Evolutionary conservation across 805 yeast species (phyloP), one percentile per base, ranked within the genome.

Genomic region (Nakazawaea populi): DNA sequence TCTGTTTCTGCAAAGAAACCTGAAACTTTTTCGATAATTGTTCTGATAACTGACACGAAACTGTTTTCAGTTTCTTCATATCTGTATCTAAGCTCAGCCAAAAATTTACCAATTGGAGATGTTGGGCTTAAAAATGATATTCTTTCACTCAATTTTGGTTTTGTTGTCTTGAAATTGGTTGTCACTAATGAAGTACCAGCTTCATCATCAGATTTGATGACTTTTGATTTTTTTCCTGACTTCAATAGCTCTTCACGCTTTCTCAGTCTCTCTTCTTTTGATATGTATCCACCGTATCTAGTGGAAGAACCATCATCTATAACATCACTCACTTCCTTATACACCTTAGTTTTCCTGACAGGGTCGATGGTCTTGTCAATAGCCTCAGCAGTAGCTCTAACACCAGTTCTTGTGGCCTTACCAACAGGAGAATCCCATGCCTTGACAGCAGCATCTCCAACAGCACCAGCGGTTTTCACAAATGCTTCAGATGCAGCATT

Each of bases 361-460:
- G 99, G 99, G 60, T 91, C 97, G 35, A 87, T 89, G 52, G 78
- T 80, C 67, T 87, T 89, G 60, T 89, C 94, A n/a, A 92, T 84
- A 11, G 77, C 82, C 50, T 88, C 89, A 1, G 95, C 97, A 4
- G 97, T 83, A 48, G 79, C 77, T 52, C 76, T 78, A n/a, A 89
- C 92, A 0, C 90, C 89, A 42, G 81, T 76, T 61, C 98, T 79
- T n/a, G 96, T 91, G 46, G 85, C 86, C 65, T 85, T 83, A 54
- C 96, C 94, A 42, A 92, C 87, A 28, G 94, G 88, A 1, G 97
- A 89, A 54, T 94, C 97, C 99, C 99, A 94, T 1, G 97, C 97
- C 53, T 84, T 85, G 39, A 79, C 74, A 4, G 97, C 98, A 43
- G 83, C 96, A 52, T 79, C 85, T 49, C 97, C 98, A 36, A 94